Evolutionary conservation across 805 yeast genomes (phyloP).

Genomic region (Cyberlindnera xylosilytica): DNA sequence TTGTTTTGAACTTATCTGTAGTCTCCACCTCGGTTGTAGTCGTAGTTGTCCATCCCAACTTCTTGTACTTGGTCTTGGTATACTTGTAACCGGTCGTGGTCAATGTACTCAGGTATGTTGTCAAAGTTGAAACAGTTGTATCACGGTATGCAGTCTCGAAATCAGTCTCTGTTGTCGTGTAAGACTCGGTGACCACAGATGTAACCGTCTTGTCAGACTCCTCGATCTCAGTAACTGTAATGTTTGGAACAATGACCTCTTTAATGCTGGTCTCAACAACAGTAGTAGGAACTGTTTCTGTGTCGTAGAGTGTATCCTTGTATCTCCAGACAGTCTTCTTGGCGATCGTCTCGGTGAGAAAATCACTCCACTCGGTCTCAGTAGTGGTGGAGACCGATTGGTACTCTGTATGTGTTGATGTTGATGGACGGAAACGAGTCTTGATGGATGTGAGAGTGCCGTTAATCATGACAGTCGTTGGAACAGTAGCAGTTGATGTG

Average conservation of each 20-base stretch:
- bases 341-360: slow-evolving; percentile 16
- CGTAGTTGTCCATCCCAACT: slow-evolving; percentile 12
- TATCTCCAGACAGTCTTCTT: slow-evolving; percentile 22
- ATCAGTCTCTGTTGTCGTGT: slow-evolving; percentile 16
- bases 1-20: slow-evolving; percentile 17
- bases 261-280: slow-evolving; percentile 14
- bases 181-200: slow-evolving; percentile 21
- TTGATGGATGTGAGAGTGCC: slow-evolving; percentile 26
- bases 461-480: background rate
- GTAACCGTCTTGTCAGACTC: slow-evolving; percentile 27
- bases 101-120: slow-evolving; percentile 13
- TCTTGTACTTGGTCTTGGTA: slow-evolving; percentile 17
- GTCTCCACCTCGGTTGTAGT: slow-evolving; percentile 18
- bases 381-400: slow-evolving; percentile 18
- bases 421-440: slow-evolving; percentile 21
- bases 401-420: slow-evolving; percentile 19
- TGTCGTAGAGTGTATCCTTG: slow-evolving; percentile 15
- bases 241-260: slow-evolving; percentile 18
- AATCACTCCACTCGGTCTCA: slow-evolving; percentile 19
- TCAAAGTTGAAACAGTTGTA: slow-evolving; percentile 13
- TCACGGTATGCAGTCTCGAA: slow-evolving; percentile 24
- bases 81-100: slow-evolving; percentile 20
- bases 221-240: slow-evolving; percentile 27
- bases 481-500: background rate
- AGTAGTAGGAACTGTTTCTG: slow-evolving; percentile 17